These are phyloP conservation scores for Penicillium simplicissimum DNA, from an alignment of 495 filamentous ascomycete genomes.

Conservation along the genomic window DNA sequence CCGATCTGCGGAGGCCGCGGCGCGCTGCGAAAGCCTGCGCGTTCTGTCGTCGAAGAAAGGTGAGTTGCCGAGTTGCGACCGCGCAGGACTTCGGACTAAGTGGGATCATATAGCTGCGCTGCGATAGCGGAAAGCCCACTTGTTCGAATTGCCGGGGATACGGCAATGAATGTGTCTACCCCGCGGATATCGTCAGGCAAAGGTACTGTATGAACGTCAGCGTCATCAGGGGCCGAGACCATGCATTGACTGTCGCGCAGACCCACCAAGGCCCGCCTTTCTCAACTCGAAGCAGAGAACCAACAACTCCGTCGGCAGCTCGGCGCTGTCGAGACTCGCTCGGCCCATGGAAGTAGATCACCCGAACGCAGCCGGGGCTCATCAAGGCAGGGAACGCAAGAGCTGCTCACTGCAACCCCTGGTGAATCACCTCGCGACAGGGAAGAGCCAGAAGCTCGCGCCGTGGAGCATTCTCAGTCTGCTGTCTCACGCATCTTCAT, in stretches of 20 bases:
- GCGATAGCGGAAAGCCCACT: slow-evolving; percentile 30
- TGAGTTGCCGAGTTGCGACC: slow-evolving; percentile 5
- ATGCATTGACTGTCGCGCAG: slow-evolving; percentile 5
- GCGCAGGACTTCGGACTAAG: neutral
- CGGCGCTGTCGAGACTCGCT: neutral
- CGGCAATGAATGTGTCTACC: slow-evolving; percentile 23
- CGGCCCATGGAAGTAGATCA: neutral
- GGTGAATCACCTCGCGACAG: neutral
- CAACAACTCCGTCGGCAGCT: slow-evolving; percentile 21
- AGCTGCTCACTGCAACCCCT: neutral
- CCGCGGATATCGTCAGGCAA: slow-evolving; percentile 8
- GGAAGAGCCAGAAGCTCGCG: neutral
- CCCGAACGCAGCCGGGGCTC: neutral
- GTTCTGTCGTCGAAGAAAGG: slow-evolving; percentile 35
- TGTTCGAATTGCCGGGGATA: slow-evolving; percentile 30
- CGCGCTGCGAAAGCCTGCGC: slow-evolving; percentile 29
- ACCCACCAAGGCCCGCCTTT: slow-evolving; percentile 29
- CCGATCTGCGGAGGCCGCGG: slow-evolving; percentile 11
- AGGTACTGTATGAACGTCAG: slow-evolving; percentile 22
- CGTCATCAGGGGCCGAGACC: neutral
- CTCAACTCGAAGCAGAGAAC: slow-evolving; percentile 31
- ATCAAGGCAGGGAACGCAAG: neutral
- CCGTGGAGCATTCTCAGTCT: slow-evolving; percentile 14
- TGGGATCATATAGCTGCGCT: slow-evolving; percentile 26
- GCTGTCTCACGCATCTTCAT: slow-evolving; percentile 26